Evolutionary conservation across 2,329 filamentous ascomycete genomes (phyloP).

Genomic region (Scedosporium boydii): DNA sequence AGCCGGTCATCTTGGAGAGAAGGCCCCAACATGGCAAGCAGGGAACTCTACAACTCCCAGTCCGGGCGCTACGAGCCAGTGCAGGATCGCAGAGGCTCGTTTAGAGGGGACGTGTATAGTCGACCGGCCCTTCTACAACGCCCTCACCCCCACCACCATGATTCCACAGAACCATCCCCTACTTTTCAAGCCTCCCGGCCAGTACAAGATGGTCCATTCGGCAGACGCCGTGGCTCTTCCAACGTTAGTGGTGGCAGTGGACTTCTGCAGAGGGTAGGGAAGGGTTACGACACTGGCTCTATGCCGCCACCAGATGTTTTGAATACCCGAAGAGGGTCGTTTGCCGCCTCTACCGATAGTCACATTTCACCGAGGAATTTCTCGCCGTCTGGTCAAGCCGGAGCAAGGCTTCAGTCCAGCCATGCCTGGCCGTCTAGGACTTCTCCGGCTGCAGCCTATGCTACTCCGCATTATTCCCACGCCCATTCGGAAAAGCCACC

Average conservation of each 20-base stretch:
- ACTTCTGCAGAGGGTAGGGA: conserved; percentile 42
- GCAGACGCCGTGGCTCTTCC: conserved; percentile 75
- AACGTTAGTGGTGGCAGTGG: conserved; percentile 84
- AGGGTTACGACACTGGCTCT: conserved; percentile 28
- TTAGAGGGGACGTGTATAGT: conserved; percentile 57
- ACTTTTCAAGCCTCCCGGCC: conserved; percentile 75
- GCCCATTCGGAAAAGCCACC: conserved; percentile 13
- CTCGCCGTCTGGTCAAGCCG: conserved; percentile 25
- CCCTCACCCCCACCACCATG: conserved; percentile 46
- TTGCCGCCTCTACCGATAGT: conserved; percentile 40
- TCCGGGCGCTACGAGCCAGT: conserved; percentile 90
- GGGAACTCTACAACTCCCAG: conserved; percentile 90
- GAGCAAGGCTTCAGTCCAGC: conserved; percentile 4
- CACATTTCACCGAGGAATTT: conserved; percentile 37
- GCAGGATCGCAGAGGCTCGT: conserved; percentile 62
- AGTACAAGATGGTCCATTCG: conserved; percentile 57
- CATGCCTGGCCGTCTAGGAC: conserved; percentile 19
- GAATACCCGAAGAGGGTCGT: conserved; percentile 30
- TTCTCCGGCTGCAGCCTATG: conserved; percentile 33
- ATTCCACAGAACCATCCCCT: conserved; percentile 72
- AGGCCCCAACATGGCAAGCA: conserved; percentile 47
- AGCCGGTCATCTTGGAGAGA: conserved; percentile 77
- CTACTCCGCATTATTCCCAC: conserved; percentile 13
- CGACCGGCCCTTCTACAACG: conserved; percentile 75
- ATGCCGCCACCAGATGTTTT: conserved; percentile 31